phyloP scores from a whole-genome alignment of 768 basidiomycete species.

The Hygrocybe punicea region DNA sequence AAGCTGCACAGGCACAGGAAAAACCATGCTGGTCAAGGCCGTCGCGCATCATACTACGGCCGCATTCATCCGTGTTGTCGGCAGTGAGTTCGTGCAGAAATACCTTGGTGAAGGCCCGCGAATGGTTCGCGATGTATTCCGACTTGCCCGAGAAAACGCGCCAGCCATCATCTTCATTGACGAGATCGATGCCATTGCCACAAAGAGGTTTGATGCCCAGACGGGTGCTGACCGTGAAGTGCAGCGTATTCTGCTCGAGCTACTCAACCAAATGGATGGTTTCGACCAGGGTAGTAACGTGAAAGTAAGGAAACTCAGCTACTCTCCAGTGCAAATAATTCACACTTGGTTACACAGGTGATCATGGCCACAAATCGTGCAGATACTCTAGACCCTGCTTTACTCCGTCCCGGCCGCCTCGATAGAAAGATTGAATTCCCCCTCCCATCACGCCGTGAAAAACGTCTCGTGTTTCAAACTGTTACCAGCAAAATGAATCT shows the following conservation, averaged over 20 bases:
- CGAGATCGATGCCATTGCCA: constrained; percentile 97
- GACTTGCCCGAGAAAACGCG: constrained; percentile 93
- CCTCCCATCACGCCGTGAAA: constrained; percentile 87
- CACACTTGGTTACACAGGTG: constrained; percentile 52
- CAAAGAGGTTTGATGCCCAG: constrained; percentile 99
- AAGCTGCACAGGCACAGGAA: constrained; percentile 77
- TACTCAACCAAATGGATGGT: constrained; percentile 99
- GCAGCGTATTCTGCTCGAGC: constrained; percentile 93
- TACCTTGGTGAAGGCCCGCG: constrained; percentile 98
- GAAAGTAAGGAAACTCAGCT: constrained; percentile 61
- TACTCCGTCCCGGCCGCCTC: constrained; percentile 94
- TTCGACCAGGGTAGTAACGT: constrained; percentile 99
- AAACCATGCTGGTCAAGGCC: constrained; percentile 99
- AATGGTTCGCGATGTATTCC: constrained; percentile 99
- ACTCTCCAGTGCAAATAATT: background rate
- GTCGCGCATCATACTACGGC: constrained; percentile 98
- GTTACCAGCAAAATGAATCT: constrained; percentile 97
- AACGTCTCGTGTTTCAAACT: constrained; percentile 97
- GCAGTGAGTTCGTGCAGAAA: constrained; percentile 98
- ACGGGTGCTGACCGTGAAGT: constrained; percentile 99
- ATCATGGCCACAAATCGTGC: constrained; percentile 99
- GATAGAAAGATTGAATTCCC: constrained; percentile 99
- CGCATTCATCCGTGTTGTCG: constrained; percentile 95
- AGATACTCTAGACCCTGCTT: constrained; percentile 95
- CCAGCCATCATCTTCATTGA: constrained; percentile 99